Percentiles rank a stretch among this genome's conserved stretches.
These are phyloP conservation scores for Claviceps maximensis DNA, from an alignment of 2,329 filamentous ascomycete species.

Conservation along the genomic window DNA sequence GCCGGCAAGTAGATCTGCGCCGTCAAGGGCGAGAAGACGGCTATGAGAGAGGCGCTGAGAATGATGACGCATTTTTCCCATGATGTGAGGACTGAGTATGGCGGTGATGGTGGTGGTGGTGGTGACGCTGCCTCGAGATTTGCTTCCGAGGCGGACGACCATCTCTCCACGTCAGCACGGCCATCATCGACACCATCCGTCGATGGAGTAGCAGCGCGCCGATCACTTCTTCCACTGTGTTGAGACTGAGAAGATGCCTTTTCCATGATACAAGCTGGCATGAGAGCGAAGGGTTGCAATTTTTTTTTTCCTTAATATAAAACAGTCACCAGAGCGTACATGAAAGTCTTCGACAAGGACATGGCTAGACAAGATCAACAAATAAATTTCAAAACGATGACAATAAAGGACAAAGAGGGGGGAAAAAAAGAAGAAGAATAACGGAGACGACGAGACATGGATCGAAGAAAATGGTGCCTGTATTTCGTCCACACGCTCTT, in stretches of 20 bases:
- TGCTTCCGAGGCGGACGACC: background rate
- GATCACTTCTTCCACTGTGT: background rate
- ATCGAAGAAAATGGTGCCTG: too few species aligned
- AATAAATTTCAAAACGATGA: too few species aligned
- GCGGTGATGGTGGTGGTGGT: conserved; percentile 5
- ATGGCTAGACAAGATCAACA: too few species aligned
- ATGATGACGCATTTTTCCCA: conserved; percentile 29
- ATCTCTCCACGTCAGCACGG: background rate
- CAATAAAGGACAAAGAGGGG: too few species aligned
- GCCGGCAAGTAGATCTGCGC: conserved; percentile 43
- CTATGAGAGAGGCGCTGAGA: conserved; percentile 23
- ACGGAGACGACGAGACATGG: too few species aligned
- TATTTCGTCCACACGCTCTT: too few species aligned
- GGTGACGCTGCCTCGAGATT: background rate
- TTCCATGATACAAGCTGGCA: background rate
- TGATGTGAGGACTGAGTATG: conserved; percentile 25
- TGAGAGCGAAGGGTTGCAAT: too few species aligned
- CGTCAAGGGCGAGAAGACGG: conserved; percentile 33
- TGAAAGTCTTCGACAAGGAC: too few species aligned
- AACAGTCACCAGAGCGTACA: too few species aligned
- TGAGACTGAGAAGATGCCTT: background rate
- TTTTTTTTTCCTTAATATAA: too few species aligned
- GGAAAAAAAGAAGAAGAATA: too few species aligned
- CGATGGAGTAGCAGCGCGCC: background rate
- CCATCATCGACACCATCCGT: background rate